Percentiles rank a stretch among this genome's conserved stretches.
phyloP scores from a whole-genome alignment of 306 rosid species.

The Neltuma alba region DNA sequence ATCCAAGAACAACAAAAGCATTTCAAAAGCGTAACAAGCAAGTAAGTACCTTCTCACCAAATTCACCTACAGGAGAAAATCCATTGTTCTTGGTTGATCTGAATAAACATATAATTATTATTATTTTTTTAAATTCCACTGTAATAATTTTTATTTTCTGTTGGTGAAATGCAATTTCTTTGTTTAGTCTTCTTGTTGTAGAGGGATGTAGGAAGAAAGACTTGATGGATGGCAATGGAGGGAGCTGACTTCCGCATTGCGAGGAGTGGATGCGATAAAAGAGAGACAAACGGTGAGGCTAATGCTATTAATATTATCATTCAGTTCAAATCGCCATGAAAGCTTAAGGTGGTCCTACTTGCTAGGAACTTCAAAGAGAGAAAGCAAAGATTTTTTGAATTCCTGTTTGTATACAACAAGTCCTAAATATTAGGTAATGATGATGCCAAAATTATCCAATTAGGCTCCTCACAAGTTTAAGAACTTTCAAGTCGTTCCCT shows the following conservation, averaged over 20 bases:
- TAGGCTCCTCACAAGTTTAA: too few relatives aligned
- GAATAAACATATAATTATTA: slow-evolving; percentile 7
- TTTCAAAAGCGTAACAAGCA: not conserved
- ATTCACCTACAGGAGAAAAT: slow-evolving; percentile 34
- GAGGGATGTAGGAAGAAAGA: not conserved
- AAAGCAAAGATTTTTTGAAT: not conserved
- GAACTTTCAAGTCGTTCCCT: too few relatives aligned
- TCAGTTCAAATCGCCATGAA: not conserved
- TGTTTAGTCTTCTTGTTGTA: not conserved
- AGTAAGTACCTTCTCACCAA: slow-evolving; percentile 27
- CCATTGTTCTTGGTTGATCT: slow-evolving; percentile 16
- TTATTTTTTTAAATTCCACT: not conserved
- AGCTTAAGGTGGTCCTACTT: not conserved
- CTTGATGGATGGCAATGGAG: slow-evolving; percentile 50
- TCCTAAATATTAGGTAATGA: too few relatives aligned
- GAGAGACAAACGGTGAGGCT: slow-evolving; percentile 51
- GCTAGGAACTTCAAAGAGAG: not conserved
- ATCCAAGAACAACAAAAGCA: not conserved
- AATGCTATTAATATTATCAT: slow-evolving; percentile 20
- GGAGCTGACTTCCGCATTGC: slow-evolving; percentile 57
- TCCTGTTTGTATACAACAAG: too few relatives aligned
- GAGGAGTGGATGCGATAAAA: slow-evolving; percentile 47
- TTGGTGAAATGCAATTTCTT: not conserved
- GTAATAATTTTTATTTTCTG: not conserved
- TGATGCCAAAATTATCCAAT: too few relatives aligned